Conservation (phyloP, 2,329 filamentous ascomycete genomes). For the Neonectria faginata region DNA sequence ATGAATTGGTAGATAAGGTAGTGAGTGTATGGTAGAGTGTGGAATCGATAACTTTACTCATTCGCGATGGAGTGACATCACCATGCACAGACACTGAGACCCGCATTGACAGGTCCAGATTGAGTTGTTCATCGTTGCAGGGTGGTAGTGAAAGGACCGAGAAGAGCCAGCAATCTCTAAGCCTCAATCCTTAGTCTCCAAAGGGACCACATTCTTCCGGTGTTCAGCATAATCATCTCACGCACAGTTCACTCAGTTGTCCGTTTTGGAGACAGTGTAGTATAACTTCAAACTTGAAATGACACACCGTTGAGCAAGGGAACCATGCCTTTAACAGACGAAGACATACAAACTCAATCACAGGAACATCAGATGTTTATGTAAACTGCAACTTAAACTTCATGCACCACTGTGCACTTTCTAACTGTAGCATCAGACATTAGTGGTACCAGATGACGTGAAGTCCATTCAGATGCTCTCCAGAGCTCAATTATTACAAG, state of each 20-base stretch:
- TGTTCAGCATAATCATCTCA: background rate
- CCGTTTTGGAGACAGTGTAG: too few species aligned
- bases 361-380: background rate
- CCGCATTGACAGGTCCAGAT: background rate
- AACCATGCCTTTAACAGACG: background rate
- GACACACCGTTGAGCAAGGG: background rate
- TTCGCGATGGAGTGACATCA: background rate
- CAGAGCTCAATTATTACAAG: conserved; percentile 17
- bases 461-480: conserved; percentile 4
- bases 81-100: background rate
- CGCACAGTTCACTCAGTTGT: too few species aligned
- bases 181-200: background rate
- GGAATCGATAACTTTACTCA: background rate
- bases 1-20: too few species aligned
- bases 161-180: background rate
- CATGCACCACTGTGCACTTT: background rate
- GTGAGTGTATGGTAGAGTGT: background rate
- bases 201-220: background rate
- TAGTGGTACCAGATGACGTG: background rate
- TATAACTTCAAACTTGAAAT: background rate
- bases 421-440: conserved; percentile 3
- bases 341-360: background rate
- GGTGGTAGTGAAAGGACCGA: background rate
- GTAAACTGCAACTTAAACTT: background rate
- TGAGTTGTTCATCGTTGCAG: background rate